A percentile compares a stretch with the other conserved stretches of the same genome.
Evolutionary conservation across 2,329 filamentous ascomycete genomes (phyloP).

Genomic region (Fusarium udum): DNA sequence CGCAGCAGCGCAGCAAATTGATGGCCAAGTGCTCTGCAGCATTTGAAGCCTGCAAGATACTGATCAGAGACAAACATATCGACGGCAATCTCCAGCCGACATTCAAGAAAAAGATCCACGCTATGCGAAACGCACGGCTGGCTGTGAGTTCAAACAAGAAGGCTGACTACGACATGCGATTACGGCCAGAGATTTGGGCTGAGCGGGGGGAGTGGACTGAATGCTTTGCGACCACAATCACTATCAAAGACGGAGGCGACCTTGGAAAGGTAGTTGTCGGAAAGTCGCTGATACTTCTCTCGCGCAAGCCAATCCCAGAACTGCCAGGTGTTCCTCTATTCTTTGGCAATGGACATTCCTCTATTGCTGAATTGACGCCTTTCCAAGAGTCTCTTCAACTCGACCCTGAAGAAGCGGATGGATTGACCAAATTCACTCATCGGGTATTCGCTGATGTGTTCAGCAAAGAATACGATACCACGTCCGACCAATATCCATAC

Average conservation of each 20-base stretch:
- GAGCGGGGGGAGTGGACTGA: conserved; percentile 48
- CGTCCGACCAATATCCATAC: conserved; percentile 76
- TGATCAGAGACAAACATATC: conserved; percentile 73
- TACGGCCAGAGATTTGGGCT: conserved; percentile 82
- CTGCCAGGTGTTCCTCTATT: conserved; percentile 77
- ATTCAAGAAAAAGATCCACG: conserved; percentile 75
- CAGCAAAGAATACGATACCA: conserved; percentile 81
- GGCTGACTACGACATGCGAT: conserved; percentile 77
- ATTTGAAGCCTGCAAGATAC: conserved; percentile 79
- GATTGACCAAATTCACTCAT: conserved; percentile 78
- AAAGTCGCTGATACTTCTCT: conserved; percentile 75
- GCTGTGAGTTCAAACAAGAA: conserved; percentile 83
- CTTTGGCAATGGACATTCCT: conserved; percentile 70
- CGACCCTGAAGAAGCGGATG: conserved; percentile 55
- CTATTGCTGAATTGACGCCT: conserved; percentile 62
- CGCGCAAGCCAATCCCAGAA: conserved; percentile 69
- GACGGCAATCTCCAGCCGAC: conserved; percentile 79
- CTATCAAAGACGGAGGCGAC: conserved; percentile 63
- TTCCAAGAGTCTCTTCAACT: conserved; percentile 57
- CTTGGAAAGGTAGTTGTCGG: conserved; percentile 63
- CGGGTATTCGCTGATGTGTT: conserved; percentile 84
- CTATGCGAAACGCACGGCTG: conserved; percentile 86
- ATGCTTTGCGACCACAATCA: conserved; percentile 71
- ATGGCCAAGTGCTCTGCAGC: conserved; percentile 89
- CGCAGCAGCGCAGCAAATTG: conserved; percentile 72